Evolutionary conservation across 2,329 filamentous ascomycete genomes (phyloP).

Genomic region (Periconia sp.): DNA sequence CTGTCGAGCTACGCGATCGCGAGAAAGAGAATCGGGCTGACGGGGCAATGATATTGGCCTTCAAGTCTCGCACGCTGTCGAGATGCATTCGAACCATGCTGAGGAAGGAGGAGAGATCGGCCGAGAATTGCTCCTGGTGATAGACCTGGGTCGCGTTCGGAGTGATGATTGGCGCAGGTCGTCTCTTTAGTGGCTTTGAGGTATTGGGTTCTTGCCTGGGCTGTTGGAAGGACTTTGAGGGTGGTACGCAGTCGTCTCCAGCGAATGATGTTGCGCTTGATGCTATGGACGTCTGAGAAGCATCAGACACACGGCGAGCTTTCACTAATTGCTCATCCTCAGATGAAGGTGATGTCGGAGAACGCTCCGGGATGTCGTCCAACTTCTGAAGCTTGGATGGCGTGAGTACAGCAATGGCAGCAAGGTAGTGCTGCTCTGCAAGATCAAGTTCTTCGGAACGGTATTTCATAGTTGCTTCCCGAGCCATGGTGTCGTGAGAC

Average conservation of each 20-base stretch:
- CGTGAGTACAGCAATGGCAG: constrained; percentile 33
- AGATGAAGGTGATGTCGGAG: constrained; percentile 24
- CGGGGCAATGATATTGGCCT: constrained; percentile 16
- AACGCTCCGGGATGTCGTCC: constrained; percentile 23
- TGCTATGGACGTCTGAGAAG: constrained; percentile 25
- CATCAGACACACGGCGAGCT: constrained; percentile 20
- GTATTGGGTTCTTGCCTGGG: too few relatives aligned
- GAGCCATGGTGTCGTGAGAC: constrained; percentile 44
- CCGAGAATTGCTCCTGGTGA: constrained; percentile 27
- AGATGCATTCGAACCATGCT: constrained; percentile 37
- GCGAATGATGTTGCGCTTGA: constrained; percentile 29
- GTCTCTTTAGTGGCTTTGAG: constrained; percentile 7
- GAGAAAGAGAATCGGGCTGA: constrained; percentile 20
- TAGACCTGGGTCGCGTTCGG: constrained; percentile 9
- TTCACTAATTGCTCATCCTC: constrained; percentile 13
- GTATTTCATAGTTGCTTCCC: constrained; percentile 39
- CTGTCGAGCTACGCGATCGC: constrained; percentile 20
- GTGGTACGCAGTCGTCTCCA: constrained; percentile 11
- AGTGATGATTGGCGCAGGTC: constrained; percentile 11
- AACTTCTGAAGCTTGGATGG: constrained; percentile 14
- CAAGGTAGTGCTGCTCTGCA: constrained; percentile 43
- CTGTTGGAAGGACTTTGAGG: background rate
- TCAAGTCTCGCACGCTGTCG: constrained; percentile 29
- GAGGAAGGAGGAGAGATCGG: constrained; percentile 32
- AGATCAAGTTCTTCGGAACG: constrained; percentile 37